Evolutionary conservation across 345 rosid species (phyloP), one percentile per base, ranked within the genome.

Genomic region (Populus tremula): DNA sequence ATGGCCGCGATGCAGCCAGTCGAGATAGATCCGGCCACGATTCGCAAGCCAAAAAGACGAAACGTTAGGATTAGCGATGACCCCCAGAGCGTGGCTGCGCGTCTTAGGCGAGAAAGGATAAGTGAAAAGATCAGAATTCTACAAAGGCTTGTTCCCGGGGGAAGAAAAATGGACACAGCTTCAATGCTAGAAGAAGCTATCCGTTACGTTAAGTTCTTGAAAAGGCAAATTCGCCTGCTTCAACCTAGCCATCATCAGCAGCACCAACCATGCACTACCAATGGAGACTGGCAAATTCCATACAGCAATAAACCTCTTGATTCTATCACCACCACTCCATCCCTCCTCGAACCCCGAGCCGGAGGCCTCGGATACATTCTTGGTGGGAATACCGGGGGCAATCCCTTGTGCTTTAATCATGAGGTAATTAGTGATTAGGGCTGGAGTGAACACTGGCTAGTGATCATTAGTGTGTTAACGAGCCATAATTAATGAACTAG

Each of bases 61-160:
- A 96, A 94, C 84, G 91, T 94, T 6, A 73, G 98, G 64, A 96
- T 94, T 86, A 93, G 98, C 23, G 91, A 94, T 7, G 98, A 96
- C 63, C 99, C 99, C 6, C 99, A 96, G 74, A 96, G 99, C 81
- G 94, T 92, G 74, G 97, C 97, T 0, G 99, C 99, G 0, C 93
- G 99, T 27, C 97, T 86, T 76, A 78, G 99, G 72, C 82, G 99
- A 2, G 98, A 94, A 82, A 89, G 93, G 81, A 94, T 96, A 76
- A 94, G 98, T 71, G 99, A 96, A 79, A 96, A 87, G 89, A 91
- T 94, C 25, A 84, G 98, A 76, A 94, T 93, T 68, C 89, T 96
- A 1, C 98, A 94, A 72, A 84, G 97, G 75, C 94, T 94, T 2
- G 98, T 96, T 45, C 99, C 98, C 0, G 99, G 98, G 4, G 99